Base-by-base conservation (phyloP, 1,139 yeast genomes). In the Kodamaea ohmeri region DNA sequence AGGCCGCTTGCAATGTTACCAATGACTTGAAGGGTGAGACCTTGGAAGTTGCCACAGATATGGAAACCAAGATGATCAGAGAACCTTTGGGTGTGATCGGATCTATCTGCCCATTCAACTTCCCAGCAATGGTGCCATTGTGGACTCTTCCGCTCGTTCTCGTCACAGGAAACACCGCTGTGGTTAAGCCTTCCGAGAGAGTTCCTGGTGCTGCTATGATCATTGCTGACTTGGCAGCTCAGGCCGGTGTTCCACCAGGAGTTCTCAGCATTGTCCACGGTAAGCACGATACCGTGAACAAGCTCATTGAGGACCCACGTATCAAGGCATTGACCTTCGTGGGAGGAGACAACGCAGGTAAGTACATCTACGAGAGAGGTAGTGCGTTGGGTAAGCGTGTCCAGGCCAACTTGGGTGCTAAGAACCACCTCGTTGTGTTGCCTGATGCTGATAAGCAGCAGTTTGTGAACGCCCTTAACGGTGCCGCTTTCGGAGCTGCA, bases 71-170 rank as follows among this genome's bases (percentile, higher is more conserved):
- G 51, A 82, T 83, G 79, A 71, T 80, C 51, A 75, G 92, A 50
- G 78, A 73, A 52, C 78, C 78, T 21, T 60, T 72, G 43, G 87
- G 87, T 14, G 84, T 81, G 15, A 73, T 80, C 43, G 86, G 82
- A 6, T 81, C 86, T 17, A 81, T 81, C 49, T 77, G 83, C 51
- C 88, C 88, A n/a, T 78, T 78, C 63, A 82, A 82, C 64, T 82
- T 83, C 74, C 92, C 92, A 20, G 92, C 89, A 32, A 83, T 84
- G 92, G 86, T 84, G 43, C 94, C 94, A 25, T 68, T 84, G 50
- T 84, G 94, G 94, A 78, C 89, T 22, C 72, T 84, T 44, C 94
- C 94, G 13, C 73, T 83, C 55, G 71, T 80, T 32, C 72, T 84
- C 46, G 90, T 80, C 43, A 83, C 90, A 18, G 94, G 94, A 50